These are phyloP conservation scores for Elsinoe batatas DNA, from an alignment of 2,329 filamentous ascomycete species.

Conservation along the genomic window DNA sequence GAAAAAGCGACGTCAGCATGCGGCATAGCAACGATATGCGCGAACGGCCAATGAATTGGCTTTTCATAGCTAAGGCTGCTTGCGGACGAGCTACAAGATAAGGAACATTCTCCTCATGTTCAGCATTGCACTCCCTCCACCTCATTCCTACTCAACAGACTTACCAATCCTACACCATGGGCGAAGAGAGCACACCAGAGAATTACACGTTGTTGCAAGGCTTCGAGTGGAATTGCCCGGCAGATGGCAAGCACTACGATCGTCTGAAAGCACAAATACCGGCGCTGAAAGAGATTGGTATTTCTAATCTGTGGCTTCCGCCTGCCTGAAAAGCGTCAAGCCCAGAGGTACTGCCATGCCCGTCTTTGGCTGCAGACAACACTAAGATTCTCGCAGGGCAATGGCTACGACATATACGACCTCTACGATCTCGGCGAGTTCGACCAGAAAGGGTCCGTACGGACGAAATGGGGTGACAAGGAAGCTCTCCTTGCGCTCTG, in stretches of 20 bases:
- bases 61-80: not conserved
- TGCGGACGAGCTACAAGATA: not conserved
- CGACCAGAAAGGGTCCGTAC: conserved; percentile 53
- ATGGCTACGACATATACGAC: conserved; percentile 55
- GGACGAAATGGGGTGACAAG: conserved; percentile 61
- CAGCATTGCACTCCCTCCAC: not conserved
- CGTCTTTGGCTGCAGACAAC: not conserved
- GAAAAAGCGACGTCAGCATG: conserved; percentile 5
- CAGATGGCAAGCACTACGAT: conserved; percentile 53
- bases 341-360: conserved; percentile 23
- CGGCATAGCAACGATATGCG: not conserved
- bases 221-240: conserved; percentile 61
- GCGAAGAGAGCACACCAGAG: conserved; percentile 18
- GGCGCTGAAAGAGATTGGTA: conserved; percentile 47
- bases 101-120: not conserved
- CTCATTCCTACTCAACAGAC: not conserved
- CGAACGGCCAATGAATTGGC: not conserved
- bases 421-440: conserved; percentile 64
- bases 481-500: conserved; percentile 49
- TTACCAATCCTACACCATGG: conserved; percentile 9
- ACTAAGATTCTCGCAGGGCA: conserved; percentile 38
- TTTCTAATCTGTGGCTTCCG: conserved; percentile 53
- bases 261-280: conserved; percentile 46
- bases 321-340: conserved; percentile 60
- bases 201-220: conserved; percentile 51